A percentile compares a stretch with the other conserved stretches of the same genome.
Evolutionary conservation across 306 rosid genomes (phyloP).

Genomic region (Medicago arabica): DNA sequence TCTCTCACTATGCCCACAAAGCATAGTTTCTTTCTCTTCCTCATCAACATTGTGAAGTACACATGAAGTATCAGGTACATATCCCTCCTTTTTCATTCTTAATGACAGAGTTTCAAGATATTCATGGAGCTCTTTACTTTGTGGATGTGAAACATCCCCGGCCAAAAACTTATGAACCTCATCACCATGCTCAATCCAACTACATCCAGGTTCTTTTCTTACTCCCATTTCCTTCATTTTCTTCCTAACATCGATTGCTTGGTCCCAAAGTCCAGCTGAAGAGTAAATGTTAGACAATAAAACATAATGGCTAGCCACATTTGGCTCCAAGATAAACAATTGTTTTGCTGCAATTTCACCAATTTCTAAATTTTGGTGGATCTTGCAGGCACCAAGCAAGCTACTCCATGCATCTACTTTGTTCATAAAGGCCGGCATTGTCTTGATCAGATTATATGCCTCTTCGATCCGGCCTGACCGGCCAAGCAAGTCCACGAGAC

Average conservation of each 20-base stretch:
- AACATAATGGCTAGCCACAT: constrained; percentile 87
- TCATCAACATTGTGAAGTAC: constrained; percentile 85
- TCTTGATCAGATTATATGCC: constrained; percentile 64
- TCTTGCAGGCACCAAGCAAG: constrained; percentile 81
- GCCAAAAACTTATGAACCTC: constrained; percentile 87
- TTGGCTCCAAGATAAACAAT: constrained; percentile 74
- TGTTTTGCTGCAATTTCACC: constrained; percentile 77
- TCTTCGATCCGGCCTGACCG: constrained; percentile 77
- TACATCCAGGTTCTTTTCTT: constrained; percentile 86
- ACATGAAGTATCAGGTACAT: constrained; percentile 87
- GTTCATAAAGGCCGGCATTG: constrained; percentile 64
- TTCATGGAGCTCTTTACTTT: constrained; percentile 66
- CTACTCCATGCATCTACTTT: constrained; percentile 88
- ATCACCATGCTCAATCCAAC: constrained; percentile 86
- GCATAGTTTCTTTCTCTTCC: constrained; percentile 81
- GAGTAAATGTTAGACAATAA: constrained; percentile 80
- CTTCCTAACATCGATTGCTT: constrained; percentile 73
- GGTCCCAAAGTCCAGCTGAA: constrained; percentile 78
- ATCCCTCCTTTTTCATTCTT: constrained; percentile 82
- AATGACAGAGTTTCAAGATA: constrained; percentile 65
- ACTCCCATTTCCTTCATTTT: constrained; percentile 87
- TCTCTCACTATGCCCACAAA: constrained; percentile 95
- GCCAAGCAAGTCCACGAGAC: constrained; percentile 90
- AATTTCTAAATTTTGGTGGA: constrained; percentile 66
- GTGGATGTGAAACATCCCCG: constrained; percentile 80